phyloP scores from a whole-genome alignment of 2,329 filamentous ascomycete species.

The Coniella vitis region DNA sequence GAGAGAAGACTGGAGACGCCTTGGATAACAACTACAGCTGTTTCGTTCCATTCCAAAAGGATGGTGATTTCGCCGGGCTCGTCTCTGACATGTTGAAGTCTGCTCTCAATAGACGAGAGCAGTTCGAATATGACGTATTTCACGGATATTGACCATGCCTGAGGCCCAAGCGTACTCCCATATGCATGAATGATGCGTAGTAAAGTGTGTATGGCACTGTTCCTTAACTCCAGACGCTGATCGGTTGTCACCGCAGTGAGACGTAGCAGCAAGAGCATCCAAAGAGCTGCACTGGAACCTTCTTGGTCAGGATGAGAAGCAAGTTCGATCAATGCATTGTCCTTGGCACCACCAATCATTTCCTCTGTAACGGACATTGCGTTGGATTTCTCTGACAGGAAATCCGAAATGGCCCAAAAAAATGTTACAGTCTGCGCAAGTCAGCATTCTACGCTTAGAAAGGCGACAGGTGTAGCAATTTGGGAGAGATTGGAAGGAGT shows the following conservation, averaged over 20 bases:
- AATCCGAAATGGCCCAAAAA: slow-evolving; percentile 93
- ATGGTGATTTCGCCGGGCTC: slow-evolving; percentile 33
- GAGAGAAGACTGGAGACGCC: slow-evolving; percentile 68
- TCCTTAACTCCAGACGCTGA: slow-evolving; percentile 67
- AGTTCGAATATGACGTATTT: slow-evolving; percentile 75
- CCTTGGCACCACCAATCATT: slow-evolving; percentile 47
- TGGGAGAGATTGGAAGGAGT: slow-evolving; percentile 26
- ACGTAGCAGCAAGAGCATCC: slow-evolving; percentile 69
- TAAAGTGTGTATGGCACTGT: slow-evolving; percentile 84
- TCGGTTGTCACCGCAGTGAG: slow-evolving; percentile 67
- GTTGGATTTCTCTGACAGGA: slow-evolving; percentile 57
- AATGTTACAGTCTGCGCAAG: slow-evolving; percentile 65
- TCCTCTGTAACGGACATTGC: slow-evolving; percentile 51
- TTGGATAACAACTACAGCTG: slow-evolving; percentile 65
- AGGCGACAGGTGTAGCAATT: slow-evolving; percentile 20
- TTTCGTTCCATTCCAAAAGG: slow-evolving; percentile 62
- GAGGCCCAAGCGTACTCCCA: slow-evolving; percentile 68
- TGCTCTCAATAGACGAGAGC: slow-evolving; percentile 59
- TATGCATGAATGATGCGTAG: slow-evolving; percentile 90
- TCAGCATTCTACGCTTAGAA: neutral
- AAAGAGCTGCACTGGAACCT: slow-evolving; percentile 64
- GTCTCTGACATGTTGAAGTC: slow-evolving; percentile 36
- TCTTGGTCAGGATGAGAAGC: slow-evolving; percentile 53
- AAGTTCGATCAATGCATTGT: slow-evolving; percentile 49
- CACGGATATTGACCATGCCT: slow-evolving; percentile 79